phyloP scores from a whole-genome alignment of 192 early-diverging fungal species.

The Thoreauomyces humboldtii region DNA sequence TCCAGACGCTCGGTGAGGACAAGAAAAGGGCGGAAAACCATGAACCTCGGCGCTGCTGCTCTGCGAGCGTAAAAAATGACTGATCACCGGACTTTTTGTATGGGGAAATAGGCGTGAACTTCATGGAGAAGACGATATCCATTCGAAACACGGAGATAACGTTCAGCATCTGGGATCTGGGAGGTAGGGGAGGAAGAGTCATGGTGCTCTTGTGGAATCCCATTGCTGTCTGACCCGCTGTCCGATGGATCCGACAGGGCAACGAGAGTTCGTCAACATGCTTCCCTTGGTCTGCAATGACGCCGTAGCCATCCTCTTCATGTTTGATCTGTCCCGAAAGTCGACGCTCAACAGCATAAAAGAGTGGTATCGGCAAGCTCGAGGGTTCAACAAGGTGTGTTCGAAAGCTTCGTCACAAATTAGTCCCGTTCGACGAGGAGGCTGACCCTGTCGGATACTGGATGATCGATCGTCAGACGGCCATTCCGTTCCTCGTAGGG shows the following conservation, averaged over 20 bases:
- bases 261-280: conserved; percentile 97
- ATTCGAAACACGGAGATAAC: conserved; percentile 89
- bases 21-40: too few relatives aligned
- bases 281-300: conserved; percentile 95
- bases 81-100: too few relatives aligned
- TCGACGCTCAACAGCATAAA: conserved; percentile 90
- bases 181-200: conserved; percentile 63
- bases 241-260: too few relatives aligned
- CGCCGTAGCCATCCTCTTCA: conserved; percentile 91
- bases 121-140: conserved; percentile 94
- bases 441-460: neutral
- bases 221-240: too few relatives aligned
- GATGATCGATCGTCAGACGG: conserved; percentile 62
- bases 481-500: conserved; percentile 91
- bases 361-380: conserved; percentile 95
- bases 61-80: too few relatives aligned
- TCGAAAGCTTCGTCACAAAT: neutral
- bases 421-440: neutral
- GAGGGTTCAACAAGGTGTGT: conserved; percentile 88
- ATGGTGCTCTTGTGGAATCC: too few relatives aligned
- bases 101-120: conserved; percentile 93
- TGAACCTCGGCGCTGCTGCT: too few relatives aligned
- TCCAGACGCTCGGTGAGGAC: conserved; percentile 83
- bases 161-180: conserved; percentile 97
- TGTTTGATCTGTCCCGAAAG: conserved; percentile 92